phyloP scores from a whole-genome alignment of 208 protist species.

The Naegleria fowleri region DNA sequence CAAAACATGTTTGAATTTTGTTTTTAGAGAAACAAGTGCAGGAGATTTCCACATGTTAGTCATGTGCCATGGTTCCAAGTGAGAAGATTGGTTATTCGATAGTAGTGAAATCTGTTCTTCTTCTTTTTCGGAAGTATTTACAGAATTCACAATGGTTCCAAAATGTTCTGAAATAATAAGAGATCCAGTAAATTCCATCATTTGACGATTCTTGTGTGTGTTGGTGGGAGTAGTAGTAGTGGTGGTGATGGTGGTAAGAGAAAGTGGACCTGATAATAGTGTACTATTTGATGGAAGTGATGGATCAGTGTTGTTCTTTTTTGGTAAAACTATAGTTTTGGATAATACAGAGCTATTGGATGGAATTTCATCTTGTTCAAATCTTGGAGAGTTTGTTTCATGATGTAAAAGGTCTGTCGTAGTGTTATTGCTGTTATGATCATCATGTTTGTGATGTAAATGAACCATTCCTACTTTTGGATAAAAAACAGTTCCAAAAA shows the following conservation, averaged over 20 bases:
- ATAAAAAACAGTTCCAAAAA: background rate
- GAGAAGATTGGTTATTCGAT: too few relatives aligned
- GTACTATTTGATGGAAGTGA: background rate
- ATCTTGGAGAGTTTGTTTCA: too few relatives aligned
- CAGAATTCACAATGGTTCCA: background rate
- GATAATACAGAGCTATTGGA: background rate
- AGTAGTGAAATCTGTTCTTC: background rate
- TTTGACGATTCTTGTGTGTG: too few relatives aligned
- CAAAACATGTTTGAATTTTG: background rate
- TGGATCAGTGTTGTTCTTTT: background rate
- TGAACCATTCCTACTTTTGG: background rate
- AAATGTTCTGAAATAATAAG: background rate
- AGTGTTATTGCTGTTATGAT: too few relatives aligned
- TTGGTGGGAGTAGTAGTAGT: too few relatives aligned
- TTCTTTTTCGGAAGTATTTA: background rate
- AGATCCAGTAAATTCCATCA: background rate
- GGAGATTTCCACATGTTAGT: too few relatives aligned
- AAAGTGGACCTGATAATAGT: background rate
- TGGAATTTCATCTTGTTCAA: background rate
- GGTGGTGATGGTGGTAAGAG: background rate
- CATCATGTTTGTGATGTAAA: background rate
- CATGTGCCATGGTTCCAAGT: too few relatives aligned
- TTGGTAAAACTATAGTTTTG: background rate
- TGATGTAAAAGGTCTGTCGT: background rate
- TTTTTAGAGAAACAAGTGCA: too few relatives aligned